A percentile compares a stretch with the other conserved stretches of the same genome.
These are phyloP conservation scores for Rhodotorula kratochvilovae DNA, from an alignment of 768 basidiomycete species.

Conservation along the genomic window DNA sequence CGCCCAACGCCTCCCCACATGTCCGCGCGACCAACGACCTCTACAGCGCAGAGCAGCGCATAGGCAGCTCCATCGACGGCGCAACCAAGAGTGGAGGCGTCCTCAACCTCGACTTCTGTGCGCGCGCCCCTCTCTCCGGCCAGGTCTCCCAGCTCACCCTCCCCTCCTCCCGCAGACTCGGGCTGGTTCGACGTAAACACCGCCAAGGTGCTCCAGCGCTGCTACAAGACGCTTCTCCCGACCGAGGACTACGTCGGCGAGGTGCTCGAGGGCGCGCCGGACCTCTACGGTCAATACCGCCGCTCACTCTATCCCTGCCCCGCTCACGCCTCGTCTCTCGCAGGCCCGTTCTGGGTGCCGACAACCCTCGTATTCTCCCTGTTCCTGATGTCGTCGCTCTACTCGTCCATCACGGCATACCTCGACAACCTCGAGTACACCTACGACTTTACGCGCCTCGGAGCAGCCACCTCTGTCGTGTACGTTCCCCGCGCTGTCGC, in stretches of 20 bases:
- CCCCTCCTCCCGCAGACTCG: slow-evolving; percentile 52
- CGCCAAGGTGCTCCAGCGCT: slow-evolving; percentile 38
- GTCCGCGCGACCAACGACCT: slow-evolving; percentile 5
- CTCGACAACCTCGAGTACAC: slow-evolving; percentile 65
- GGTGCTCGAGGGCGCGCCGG: slow-evolving; percentile 28
- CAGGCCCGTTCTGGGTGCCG: slow-evolving; percentile 95
- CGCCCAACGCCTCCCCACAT: slow-evolving; percentile 25
- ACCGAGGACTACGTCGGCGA: slow-evolving; percentile 40
- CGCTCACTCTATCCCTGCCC: background rate
- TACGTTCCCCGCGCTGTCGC: background rate
- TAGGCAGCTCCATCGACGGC: slow-evolving; percentile 23
- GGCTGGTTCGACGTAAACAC: slow-evolving; percentile 77
- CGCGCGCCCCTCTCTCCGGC: background rate
- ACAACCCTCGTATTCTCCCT: slow-evolving; percentile 89
- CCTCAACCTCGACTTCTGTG: slow-evolving; percentile 37
- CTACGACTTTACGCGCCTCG: slow-evolving; percentile 81
- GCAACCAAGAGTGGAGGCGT: slow-evolving; percentile 34
- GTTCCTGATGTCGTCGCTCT: slow-evolving; percentile 88
- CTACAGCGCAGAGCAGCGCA: slow-evolving; percentile 13
- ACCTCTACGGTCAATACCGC: slow-evolving; percentile 32
- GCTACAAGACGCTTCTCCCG: slow-evolving; percentile 42
- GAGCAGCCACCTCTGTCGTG: slow-evolving; percentile 73
- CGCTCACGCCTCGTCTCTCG: slow-evolving; percentile 49
- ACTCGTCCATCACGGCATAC: slow-evolving; percentile 79
- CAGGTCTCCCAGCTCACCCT: background rate